Evolutionary conservation across 768 basidiomycete genomes (phyloP).

Genomic region (Podaxis sp.): DNA sequence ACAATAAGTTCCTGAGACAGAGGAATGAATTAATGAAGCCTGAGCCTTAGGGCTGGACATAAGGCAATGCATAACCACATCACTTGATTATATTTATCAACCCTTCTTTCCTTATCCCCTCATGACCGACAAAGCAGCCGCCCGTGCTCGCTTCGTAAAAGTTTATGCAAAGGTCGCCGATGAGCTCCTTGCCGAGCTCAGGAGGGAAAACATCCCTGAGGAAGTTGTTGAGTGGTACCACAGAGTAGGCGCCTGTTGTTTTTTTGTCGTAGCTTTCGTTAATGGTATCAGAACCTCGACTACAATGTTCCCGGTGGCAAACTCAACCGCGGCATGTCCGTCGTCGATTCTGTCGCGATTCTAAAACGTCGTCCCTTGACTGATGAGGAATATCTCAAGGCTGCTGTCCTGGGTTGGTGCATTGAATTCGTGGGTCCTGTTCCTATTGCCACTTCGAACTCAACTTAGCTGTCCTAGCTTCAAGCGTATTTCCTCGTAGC

Average conservation of each 20-base stretch:
- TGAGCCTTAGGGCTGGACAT: too few species aligned
- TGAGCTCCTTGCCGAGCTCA: constrained; percentile 70
- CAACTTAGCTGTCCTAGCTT: constrained; percentile 42
- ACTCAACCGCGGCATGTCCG: constrained; percentile 94
- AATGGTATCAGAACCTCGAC: constrained; percentile 60
- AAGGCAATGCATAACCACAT: background rate
- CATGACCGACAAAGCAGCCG: constrained; percentile 36
- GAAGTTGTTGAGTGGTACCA: constrained; percentile 86
- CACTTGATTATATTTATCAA: background rate
- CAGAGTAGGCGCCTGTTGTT: constrained; percentile 45
- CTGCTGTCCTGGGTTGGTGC: constrained; percentile 91
- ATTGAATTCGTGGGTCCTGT: constrained; percentile 79
- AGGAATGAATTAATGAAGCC: too few species aligned
- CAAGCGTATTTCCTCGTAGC: constrained; percentile 98
- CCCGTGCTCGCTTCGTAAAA: constrained; percentile 61
- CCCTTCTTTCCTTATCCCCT: background rate
- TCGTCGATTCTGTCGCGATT: constrained; percentile 90
- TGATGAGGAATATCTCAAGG: constrained; percentile 85
- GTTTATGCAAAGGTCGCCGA: constrained; percentile 71
- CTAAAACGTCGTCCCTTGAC: constrained; percentile 64
- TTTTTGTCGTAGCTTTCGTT: constrained; percentile 10
- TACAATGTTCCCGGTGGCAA: constrained; percentile 97
- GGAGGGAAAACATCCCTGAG: constrained; percentile 69
- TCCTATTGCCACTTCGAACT: background rate
- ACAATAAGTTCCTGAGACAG: too few species aligned